These are phyloP conservation scores for Tolypocladium ovalisporum DNA, from an alignment of 2,329 filamentous ascomycete species.

Conservation along the genomic window DNA sequence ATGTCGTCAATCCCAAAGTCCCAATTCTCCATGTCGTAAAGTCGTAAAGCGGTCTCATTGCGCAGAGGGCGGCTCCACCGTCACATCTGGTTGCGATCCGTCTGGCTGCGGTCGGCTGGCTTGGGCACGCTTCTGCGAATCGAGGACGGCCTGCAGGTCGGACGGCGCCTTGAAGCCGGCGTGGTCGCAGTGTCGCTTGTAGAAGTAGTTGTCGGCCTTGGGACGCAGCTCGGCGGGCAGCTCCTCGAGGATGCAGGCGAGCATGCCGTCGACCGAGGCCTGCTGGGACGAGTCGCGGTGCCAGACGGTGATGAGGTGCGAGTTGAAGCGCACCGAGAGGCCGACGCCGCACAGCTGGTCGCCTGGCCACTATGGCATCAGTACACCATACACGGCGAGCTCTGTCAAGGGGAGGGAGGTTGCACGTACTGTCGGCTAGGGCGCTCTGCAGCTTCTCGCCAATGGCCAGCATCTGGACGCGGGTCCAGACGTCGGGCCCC, in stretches of 20 bases:
- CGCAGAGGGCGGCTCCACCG: slow-evolving; percentile 12
- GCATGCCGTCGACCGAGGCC: slow-evolving; percentile 64
- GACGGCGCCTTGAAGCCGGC: slow-evolving; percentile 63
- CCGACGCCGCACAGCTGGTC: slow-evolving; percentile 86
- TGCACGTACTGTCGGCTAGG: slow-evolving; percentile 53
- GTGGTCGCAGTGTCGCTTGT: slow-evolving; percentile 86
- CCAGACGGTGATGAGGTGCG: slow-evolving; percentile 83
- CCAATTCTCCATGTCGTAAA: neutral
- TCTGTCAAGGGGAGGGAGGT: neutral
- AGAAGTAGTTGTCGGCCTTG: slow-evolving; percentile 63
- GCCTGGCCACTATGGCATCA: slow-evolving; percentile 31
- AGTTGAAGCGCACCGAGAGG: slow-evolving; percentile 80
- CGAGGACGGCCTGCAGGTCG: slow-evolving; percentile 45
- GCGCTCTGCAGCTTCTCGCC: slow-evolving; percentile 70
- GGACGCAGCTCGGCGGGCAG: slow-evolving; percentile 64
- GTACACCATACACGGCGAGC: neutral
- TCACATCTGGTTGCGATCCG: slow-evolving; percentile 13
- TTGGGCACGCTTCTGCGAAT: slow-evolving; percentile 42
- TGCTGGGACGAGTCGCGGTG: slow-evolving; percentile 78
- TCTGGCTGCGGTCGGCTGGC: slow-evolving; percentile 13
- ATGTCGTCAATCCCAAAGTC: neutral
- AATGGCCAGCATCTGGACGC: slow-evolving; percentile 70
- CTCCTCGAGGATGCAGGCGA: slow-evolving; percentile 61
- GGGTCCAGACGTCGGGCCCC: slow-evolving; percentile 68
- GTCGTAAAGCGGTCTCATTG: slow-evolving; percentile 8